Evolutionary conservation across 2,329 filamentous ascomycete species (phyloP), one percentile per base, ranked within the genome.

Genomic region (Trichoderma koningiopsis): DNA sequence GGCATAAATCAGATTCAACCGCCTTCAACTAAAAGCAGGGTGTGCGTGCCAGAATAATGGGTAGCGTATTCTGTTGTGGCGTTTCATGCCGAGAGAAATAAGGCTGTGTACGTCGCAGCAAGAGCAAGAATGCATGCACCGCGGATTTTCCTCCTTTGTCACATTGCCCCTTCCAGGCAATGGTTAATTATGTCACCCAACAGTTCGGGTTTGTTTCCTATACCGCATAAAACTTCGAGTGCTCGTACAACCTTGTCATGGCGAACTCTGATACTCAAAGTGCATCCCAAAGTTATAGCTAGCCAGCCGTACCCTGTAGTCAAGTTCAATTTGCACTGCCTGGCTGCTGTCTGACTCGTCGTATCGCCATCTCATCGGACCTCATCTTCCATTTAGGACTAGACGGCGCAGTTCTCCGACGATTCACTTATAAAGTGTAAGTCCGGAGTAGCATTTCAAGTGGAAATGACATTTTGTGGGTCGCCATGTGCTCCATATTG

Each of bases 61-160:
- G 47, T n/a, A 49, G n/a, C 3, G 10, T 49, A 10, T 33, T 35
- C 16, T 43, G 22, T 33, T 57, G 47, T 43, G 22, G 40, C 8
- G 53, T 59, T 67, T 67, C 55, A 59, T 59, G 40, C 55, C 37
- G 27, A 52, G 64, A 40, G 64, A 37, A 57, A 24, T 47, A 58
- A 31, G 63, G 53, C 63, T 49, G 63, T 57, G 35, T 27, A 43
- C 47, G 62, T 43, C 29, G 62, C 6, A 65, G 27, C 37, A 57
- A 33, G 24, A 65, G 27, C 37, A 57, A 33, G 24, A 11, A 35
- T 35, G 37, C 53, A 33, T 35, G 37, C 53, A 49, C 63, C 22
- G 1, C 53, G 6, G 49, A 10, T 33, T 58, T 14, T 49, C 14
- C 35, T 1, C 27, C 35, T 19, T 27, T 6, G 10, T 65, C 62